Conservation (phyloP, 495 filamentous ascomycete species). For the Chaetomidium leptoderma region DNA sequence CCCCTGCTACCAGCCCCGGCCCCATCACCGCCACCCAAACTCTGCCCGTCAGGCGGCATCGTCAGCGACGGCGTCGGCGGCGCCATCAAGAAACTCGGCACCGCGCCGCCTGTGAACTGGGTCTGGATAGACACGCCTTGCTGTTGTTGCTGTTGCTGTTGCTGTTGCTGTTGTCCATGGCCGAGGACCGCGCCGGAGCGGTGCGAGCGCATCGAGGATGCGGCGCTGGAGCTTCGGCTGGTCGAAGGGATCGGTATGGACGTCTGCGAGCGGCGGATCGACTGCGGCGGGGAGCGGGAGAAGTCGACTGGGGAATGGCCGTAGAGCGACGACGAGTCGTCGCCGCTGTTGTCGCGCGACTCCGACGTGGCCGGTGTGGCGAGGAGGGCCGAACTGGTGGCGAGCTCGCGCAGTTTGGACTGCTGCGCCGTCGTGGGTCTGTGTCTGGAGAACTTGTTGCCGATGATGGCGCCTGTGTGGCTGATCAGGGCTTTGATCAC, state of each 20-base stretch:
- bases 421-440: constrained; percentile 72
- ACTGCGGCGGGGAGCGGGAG: constrained; percentile 47
- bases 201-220: constrained; percentile 40
- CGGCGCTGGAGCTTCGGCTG: constrained; percentile 46
- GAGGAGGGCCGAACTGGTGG: constrained; percentile 54
- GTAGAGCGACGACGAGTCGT: constrained; percentile 48
- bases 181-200: constrained; percentile 19
- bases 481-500: constrained; percentile 91
- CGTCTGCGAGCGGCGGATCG: constrained; percentile 38
- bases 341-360: constrained; percentile 44
- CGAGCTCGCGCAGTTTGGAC: constrained; percentile 74
- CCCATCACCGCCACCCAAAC: background rate
- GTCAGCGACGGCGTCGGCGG: constrained; percentile 33
- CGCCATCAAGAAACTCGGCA: constrained; percentile 40
- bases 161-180: background rate
- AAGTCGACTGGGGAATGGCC: constrained; percentile 47
- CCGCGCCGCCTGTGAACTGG: constrained; percentile 22
- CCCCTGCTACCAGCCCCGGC: too few relatives aligned
- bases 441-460: constrained; percentile 92
- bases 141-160: background rate
- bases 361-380: constrained; percentile 35
- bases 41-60: constrained; percentile 14
- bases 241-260: constrained; percentile 36
- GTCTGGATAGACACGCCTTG: constrained; percentile 20
- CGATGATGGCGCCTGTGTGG: constrained; percentile 91